Conservation (phyloP, 106 monocot species). For the Chionographis japonica region DNA sequence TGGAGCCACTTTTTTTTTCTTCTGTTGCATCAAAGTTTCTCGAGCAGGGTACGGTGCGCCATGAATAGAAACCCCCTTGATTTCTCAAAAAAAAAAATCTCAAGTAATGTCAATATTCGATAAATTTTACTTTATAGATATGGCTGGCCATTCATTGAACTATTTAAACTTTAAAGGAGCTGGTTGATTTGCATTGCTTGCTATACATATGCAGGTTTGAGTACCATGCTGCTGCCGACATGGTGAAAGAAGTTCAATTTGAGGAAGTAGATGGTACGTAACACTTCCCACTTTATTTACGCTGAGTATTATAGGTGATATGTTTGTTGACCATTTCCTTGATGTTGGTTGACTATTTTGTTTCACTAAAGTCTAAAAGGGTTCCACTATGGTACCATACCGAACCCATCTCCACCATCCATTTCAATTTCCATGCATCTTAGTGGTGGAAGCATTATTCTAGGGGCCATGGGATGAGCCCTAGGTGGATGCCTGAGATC, state of each 20-base stretch:
- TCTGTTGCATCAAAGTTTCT: neutral
- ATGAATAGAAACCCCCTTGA: too few relatives aligned
- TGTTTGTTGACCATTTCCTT: neutral
- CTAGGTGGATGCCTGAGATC: too few relatives aligned
- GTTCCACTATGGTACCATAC: too few relatives aligned
- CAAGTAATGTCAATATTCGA: neutral
- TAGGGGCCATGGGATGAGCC: too few relatives aligned
- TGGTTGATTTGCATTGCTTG: neutral
- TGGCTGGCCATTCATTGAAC: neutral
- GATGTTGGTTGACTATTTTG: neutral
- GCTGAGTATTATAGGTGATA: neutral
- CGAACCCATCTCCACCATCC: too few relatives aligned
- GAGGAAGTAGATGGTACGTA: constrained; percentile 72
- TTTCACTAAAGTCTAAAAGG: too few relatives aligned
- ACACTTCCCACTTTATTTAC: neutral
- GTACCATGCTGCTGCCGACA: constrained; percentile 73
- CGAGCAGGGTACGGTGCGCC: neutral
- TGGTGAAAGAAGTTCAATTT: constrained; percentile 72
- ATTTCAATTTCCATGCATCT: too few relatives aligned
- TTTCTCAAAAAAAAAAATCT: neutral
- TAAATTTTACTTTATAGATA: neutral
- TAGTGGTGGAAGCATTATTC: too few relatives aligned
- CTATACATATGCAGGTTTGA: constrained; percentile 58
- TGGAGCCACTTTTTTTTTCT: neutral
- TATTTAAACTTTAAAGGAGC: neutral